phyloP scores from a whole-genome alignment of 2,329 filamentous ascomycete species.

The Eurotiales sp. region DNA sequence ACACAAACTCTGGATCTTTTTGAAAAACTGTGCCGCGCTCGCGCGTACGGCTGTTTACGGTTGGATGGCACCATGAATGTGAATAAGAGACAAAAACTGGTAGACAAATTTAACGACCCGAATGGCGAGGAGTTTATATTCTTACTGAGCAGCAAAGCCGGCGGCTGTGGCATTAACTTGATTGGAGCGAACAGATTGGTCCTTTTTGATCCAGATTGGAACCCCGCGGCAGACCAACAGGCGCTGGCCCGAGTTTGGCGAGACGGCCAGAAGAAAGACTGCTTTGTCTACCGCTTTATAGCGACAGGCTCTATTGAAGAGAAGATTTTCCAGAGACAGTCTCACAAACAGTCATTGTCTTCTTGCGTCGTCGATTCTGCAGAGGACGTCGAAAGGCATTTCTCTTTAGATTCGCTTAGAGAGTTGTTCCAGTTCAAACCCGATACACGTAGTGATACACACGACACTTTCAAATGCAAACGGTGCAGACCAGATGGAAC shows the following conservation, averaged over 20 bases:
- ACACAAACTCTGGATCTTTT: constrained; percentile 95
- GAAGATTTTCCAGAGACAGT: constrained; percentile 98
- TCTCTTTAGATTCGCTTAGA: constrained; percentile 82
- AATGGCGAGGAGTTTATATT: constrained; percentile 89
- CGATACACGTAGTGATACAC: constrained; percentile 84
- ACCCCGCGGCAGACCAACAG: constrained; percentile 95
- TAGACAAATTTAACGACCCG: constrained; percentile 96
- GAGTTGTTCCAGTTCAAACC: constrained; percentile 92
- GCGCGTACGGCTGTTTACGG: constrained; percentile 78
- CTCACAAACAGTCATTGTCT: constrained; percentile 94
- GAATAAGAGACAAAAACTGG: constrained; percentile 92
- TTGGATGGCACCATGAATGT: constrained; percentile 98
- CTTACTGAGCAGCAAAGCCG: constrained; percentile 92
- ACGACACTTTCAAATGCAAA: constrained; percentile 99
- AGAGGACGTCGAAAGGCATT: constrained; percentile 95
- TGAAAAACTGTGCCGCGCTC: constrained; percentile 79
- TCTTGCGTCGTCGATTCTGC: constrained; percentile 95
- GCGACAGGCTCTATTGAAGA: constrained; percentile 97
- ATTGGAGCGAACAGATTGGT: constrained; percentile 93
- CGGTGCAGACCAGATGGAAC: constrained; percentile 82
- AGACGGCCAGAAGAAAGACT: constrained; percentile 98
- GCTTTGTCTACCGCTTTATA: constrained; percentile 99
- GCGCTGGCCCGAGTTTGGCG: constrained; percentile 96
- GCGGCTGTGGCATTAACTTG: constrained; percentile 92
- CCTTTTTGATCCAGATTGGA: constrained; percentile 97